Evolutionary conservation across 805 yeast genomes (phyloP).

Genomic region (Teunomyces panamensis): DNA sequence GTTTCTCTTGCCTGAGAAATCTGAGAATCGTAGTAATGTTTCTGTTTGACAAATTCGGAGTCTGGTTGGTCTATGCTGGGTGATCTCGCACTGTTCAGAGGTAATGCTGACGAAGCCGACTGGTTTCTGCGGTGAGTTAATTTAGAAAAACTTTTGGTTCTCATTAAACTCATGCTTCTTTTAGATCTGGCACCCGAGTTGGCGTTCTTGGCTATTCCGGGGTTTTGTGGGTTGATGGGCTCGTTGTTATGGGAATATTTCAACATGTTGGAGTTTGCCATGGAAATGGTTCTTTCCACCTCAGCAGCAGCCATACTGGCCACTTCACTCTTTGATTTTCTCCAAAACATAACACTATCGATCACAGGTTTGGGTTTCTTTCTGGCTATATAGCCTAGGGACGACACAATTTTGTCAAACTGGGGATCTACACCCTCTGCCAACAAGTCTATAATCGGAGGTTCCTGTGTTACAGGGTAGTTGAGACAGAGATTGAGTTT

Average conservation of each 20-base stretch:
- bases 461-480: constrained; percentile 65
- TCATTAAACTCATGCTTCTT: constrained; percentile 38
- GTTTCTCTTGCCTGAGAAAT: constrained; percentile 50
- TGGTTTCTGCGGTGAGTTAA: constrained; percentile 47
- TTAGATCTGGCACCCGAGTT: constrained; percentile 23
- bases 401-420: constrained; percentile 81
- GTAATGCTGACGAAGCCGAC: constrained; percentile 42
- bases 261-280: constrained; percentile 55
- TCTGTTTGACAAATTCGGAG: constrained; percentile 19
- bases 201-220: constrained; percentile 13
- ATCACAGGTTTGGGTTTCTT: constrained; percentile 92
- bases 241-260: constrained; percentile 6
- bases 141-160: constrained; percentile 38
- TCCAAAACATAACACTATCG: constrained; percentile 98
- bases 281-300: constrained; percentile 29
- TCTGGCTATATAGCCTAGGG: constrained; percentile 87
- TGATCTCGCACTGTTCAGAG: constrained; percentile 17
- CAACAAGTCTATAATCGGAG: constrained; percentile 72
- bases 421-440: constrained; percentile 84
- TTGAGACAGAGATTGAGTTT: constrained; percentile 73
- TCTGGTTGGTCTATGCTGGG: constrained; percentile 12
- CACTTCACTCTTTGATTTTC: constrained; percentile 87
- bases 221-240: constrained; percentile 10
- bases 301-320: constrained; percentile 49
- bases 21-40: constrained; percentile 27